Base-by-base conservation (phyloP, 2,329 filamentous ascomycete genomes). In the Aspergillus sp. region DNA sequence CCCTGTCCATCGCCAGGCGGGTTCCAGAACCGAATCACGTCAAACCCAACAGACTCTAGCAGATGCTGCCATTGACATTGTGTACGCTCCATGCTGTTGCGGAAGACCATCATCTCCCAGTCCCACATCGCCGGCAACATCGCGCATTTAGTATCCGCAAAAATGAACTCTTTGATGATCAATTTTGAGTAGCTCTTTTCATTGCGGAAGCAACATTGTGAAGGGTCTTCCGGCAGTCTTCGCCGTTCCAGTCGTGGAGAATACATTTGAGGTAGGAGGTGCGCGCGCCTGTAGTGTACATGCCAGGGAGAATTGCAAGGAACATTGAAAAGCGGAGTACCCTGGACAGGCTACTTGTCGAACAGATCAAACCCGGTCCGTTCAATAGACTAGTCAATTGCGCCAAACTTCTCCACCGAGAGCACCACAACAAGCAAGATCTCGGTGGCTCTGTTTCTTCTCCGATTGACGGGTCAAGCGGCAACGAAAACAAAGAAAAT, bases 161-260 rank as follows among this genome's bases (percentile, higher is more conserved):
- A 47, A 3, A 71, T 62, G 30, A 70, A 61, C 19, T 74, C 72
- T 23, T 70, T 65, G 38, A 74, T 66, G 1, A 75, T 46, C 3
- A 74, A 57, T 13, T 60, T 56, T 1, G 69, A 72, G 7, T 67
- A 64, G 0, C 64, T 59, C 6, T 52, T 53, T 49, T 56, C 54
- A 71, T 63, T 2, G 67, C 69, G 1, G 50, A 41, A 1, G 48
- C 49, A 3, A 67, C 49, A 6, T 66, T 51, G 3, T 53, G 53
- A 27, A 71, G 59, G 4, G 74, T 68, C 0, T 30, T 20, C 1
- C 49, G 48, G 12, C 54, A 61, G 22, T 64, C 56, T 5, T 65
- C 53, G 32, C 72, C 68, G 1, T 62, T 59, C 55, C 61, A 69
- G 50, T 73, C 66, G 49, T 74, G 70, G 10, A 74, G 49, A 12